These are phyloP conservation scores for Aspergillus campestris DNA, from an alignment of 495 filamentous ascomycete species.

Conservation along the genomic window DNA sequence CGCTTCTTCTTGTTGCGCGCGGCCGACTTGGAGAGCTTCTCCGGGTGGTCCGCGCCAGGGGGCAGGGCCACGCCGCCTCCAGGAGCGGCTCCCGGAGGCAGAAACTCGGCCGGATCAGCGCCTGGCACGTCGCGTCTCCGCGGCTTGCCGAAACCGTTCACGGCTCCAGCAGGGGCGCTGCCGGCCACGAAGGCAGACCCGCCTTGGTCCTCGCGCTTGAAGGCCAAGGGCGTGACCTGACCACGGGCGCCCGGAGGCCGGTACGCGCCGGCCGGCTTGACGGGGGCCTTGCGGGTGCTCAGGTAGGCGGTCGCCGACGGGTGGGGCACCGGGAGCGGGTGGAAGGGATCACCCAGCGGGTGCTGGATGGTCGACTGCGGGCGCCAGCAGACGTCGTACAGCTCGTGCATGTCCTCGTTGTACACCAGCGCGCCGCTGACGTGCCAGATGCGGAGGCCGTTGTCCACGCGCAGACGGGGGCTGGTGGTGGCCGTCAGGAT, in stretches of 20 bases:
- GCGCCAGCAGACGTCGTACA: conserved; percentile 89
- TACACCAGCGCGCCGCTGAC: conserved; percentile 87
- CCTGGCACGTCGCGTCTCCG: conserved; percentile 70
- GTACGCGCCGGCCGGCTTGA: conserved; percentile 92
- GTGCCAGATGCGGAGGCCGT: conserved; percentile 93
- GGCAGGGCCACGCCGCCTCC: conserved; percentile 59
- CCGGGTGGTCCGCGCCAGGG: conserved; percentile 49
- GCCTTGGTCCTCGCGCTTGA: conserved; percentile 96
- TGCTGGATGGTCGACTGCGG: conserved; percentile 56
- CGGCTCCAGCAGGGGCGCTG: conserved; percentile 52
- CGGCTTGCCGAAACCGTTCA: conserved; percentile 74
- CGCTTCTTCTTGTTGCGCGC: conserved; percentile 99
- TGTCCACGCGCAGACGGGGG: conserved; percentile 89
- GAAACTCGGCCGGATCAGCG: conserved; percentile 53
- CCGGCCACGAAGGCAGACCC: conserved; percentile 83
- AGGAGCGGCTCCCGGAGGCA: conserved; percentile 60
- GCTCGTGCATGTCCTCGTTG: conserved; percentile 84
- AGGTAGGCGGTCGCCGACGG: conserved; percentile 76
- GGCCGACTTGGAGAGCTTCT: conserved; percentile 74
- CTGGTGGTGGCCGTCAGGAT: conserved; percentile 96
- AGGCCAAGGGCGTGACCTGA: conserved; percentile 77
- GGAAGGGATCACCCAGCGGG: conserved; percentile 63
- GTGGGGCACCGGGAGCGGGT: conserved; percentile 72
- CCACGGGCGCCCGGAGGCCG: conserved; percentile 94
- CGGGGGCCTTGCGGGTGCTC: conserved; percentile 78